Evolutionary conservation across 2,329 filamentous ascomycete genomes (phyloP).

Genomic region (Sarocladium oryzae): DNA sequence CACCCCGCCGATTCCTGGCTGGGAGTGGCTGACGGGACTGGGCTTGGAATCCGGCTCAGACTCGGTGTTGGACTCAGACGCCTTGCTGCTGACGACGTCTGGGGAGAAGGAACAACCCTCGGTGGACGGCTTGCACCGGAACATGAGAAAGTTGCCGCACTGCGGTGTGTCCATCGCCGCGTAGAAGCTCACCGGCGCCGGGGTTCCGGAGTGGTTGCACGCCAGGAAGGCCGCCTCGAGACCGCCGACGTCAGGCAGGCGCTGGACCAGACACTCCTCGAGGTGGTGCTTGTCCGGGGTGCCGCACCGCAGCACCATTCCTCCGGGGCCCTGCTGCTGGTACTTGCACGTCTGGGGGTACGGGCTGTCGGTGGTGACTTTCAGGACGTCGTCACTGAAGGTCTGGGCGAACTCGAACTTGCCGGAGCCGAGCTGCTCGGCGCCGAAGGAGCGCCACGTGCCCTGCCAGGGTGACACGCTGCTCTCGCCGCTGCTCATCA

Average conservation of each 20-base stretch:
- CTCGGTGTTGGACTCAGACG: background rate
- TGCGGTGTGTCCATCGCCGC: constrained; percentile 10
- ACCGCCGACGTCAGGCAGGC: constrained; percentile 9
- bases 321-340: constrained; percentile 5
- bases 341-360: constrained; percentile 10
- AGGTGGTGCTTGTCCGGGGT: background rate
- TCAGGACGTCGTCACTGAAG: constrained; percentile 10
- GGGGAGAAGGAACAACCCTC: background rate
- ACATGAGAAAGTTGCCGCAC: constrained; percentile 9
- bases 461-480: constrained; percentile 12
- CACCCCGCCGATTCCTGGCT: background rate
- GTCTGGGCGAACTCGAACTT: constrained; percentile 14
- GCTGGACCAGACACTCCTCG: constrained; percentile 10
- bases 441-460: constrained; percentile 13
- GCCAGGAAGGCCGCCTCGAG: constrained; percentile 11
- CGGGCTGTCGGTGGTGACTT: constrained; percentile 11
- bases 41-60: background rate
- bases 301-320: constrained; percentile 9
- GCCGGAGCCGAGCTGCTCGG: constrained; percentile 13
- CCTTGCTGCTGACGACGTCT: background rate
- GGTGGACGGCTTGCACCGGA: background rate
- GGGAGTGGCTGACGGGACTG: background rate
- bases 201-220: constrained; percentile 10
- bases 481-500: constrained; percentile 8
- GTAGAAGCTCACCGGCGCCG: constrained; percentile 11